A percentile compares a stretch with the other conserved stretches of the same genome.
phyloP scores from a whole-genome alignment of 192 early-diverging fungal genomes.

The Lobosporangium transversale region DNA sequence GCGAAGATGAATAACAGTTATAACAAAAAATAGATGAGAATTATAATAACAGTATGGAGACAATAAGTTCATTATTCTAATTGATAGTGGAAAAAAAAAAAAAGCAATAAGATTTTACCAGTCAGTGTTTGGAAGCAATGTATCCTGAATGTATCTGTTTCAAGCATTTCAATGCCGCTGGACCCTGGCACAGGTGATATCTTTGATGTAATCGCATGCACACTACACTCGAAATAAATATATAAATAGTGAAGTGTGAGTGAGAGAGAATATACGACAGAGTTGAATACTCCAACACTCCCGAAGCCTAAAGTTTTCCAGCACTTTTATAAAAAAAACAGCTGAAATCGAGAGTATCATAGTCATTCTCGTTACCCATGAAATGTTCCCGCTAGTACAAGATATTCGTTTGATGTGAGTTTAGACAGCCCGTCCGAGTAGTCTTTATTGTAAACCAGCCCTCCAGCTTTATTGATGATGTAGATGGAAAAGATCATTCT shows the following conservation, averaged over 20 bases:
- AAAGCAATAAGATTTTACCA: conserved; percentile 57
- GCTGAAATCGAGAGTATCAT: too few species aligned
- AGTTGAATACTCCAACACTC: too few species aligned
- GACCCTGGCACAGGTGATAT: conserved; percentile 87
- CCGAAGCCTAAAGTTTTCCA: neutral
- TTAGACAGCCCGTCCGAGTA: conserved; percentile 85
- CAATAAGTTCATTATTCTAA: neutral
- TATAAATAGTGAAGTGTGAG: too few species aligned
- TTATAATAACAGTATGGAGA: neutral
- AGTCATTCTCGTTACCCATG: conserved; percentile 72
- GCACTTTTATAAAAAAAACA: too few species aligned
- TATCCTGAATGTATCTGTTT: conserved; percentile 90
- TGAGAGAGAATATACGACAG: too few species aligned
- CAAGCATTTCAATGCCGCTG: conserved; percentile 90
- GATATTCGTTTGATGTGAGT: conserved; percentile 93
- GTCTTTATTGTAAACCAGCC: conserved; percentile 93
- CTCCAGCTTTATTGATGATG: conserved; percentile 92
- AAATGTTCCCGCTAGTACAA: conserved; percentile 98
- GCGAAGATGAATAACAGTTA: neutral
- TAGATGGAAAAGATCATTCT: conserved; percentile 83
- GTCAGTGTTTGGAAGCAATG: conserved; percentile 95
- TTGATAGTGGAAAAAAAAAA: neutral
- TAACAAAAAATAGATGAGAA: too few species aligned
- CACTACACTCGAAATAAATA: conserved; percentile 63
- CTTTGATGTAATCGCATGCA: conserved; percentile 94